Evolutionary conservation across 305 asterid species (phyloP), one percentile per base, ranked within the genome.

Genomic region (Fraxinus velutina): DNA sequence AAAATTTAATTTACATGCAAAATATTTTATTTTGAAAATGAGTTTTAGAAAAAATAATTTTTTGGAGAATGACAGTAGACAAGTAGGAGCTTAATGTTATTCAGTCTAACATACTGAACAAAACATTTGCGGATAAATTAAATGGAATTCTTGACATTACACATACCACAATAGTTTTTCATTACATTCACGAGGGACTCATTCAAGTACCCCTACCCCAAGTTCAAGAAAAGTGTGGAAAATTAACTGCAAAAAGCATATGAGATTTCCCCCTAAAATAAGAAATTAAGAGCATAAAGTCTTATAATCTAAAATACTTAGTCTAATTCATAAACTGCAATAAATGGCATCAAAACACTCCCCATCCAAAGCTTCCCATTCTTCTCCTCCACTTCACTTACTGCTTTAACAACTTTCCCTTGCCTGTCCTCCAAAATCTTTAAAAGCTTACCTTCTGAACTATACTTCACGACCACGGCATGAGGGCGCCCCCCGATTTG

Each of bases 341-440:
- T 81, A 77, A 84, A 92, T 19, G 98, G 85, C 98, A 90, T 90
- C 88, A 95, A 81, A 50, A 95, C 98, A 36, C 96, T 93, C 29
- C 97, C 98, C 30, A 94, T 88, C 98, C 98, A 94, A 44, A 94
- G 96, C 86, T 88, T 91, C 77, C 98, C 97, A 64, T 93, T 93
- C 84, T 78, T 92, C 44, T 94, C 98, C 85, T 93, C 97, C 9
- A 91, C 99, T 85, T 95, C 99, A 74, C 99, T 95, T 0, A 87
- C 91, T 13, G 97, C 97, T 84, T 73, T 91, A 12, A 94, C 97
- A 30, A 92, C 94, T 88, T 92, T 94, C 15, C 99, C 99, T 37
- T 71, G 85, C 17, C 92, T 86, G 72, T 95, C 99, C 83, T 95
- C 99, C 82, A 95, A 78, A 60, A 95, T 83, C 85, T 89, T 81